These are phyloP conservation scores for Porodaedalea pini DNA, from an alignment of 1,284 basidiomycete species.

Conservation along the genomic window DNA sequence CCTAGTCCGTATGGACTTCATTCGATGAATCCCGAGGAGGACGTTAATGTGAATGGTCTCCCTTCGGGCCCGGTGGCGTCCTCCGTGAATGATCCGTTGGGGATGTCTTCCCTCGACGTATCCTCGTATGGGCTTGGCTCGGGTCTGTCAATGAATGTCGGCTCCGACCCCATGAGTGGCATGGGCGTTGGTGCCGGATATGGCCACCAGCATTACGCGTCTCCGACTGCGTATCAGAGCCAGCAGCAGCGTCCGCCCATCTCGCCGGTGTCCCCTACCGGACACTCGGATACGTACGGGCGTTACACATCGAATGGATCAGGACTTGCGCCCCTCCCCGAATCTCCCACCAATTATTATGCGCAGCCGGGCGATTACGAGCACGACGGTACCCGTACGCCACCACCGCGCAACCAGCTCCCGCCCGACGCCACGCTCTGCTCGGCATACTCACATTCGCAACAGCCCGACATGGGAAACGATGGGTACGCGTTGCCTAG, in stretches of 20 bases:
- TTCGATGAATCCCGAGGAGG: conserved; percentile 2
- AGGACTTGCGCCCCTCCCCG: background rate
- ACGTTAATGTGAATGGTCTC: conserved; percentile 4
- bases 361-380: background rate
- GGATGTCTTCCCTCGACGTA: conserved; percentile 6
- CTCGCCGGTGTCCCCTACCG: conserved; percentile 6
- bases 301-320: conserved; percentile 4
- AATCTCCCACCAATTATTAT: conserved; percentile 1
- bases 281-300: conserved; percentile 3
- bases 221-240: conserved; percentile 2
- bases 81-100: conserved; percentile 9
- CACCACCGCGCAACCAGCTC: conserved; percentile 16
- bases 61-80: conserved; percentile 1
- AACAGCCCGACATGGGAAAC: conserved; percentile 6
- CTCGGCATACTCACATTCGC: conserved; percentile 12
- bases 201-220: conserved; percentile 11
- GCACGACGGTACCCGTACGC: conserved; percentile 2
- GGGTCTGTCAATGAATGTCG: conserved; percentile 10
- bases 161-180: conserved; percentile 7
- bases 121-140: conserved; percentile 9
- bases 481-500: conserved; percentile 7
- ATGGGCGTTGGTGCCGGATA: conserved; percentile 10
- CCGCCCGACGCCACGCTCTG: conserved; percentile 17
- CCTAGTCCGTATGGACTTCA: conserved; percentile 5
- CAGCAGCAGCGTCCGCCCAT: conserved; percentile 12